Base-by-base conservation (phyloP, 257 asterid species). In the Solanum corneliomulleri region DNA sequence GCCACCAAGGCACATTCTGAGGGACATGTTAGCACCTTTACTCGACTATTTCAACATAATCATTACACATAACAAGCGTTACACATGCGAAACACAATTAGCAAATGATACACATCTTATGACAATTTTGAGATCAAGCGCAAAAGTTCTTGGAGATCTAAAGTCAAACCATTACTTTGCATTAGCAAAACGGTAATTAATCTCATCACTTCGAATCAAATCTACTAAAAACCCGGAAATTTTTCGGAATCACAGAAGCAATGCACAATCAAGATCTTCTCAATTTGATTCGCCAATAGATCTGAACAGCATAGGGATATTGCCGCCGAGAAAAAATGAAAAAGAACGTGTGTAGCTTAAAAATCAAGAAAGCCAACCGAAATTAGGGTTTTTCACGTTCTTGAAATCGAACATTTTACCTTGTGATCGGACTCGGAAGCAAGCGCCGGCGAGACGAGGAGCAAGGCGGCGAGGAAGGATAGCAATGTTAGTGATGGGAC, bases 361-460 rank as follows among this genome's bases (percentile, higher is more conserved):
- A 78, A 27, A 44, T 25, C 11, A 15, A 78, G 33, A 15, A 11
- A 27, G 25, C 27, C 6, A 31, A 49, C 45, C 29, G 45, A 81
- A 10, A 81, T 81, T 81, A 49, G 85, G 85, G 69, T 49, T 81
- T 81, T 49, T 31, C 14, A 37, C 64, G 64, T 35, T 45, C 4
- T 29, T 33, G 21, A 3, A 14, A 77, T 77, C 64, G 84, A 25
- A 45, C 25, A 82, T n/a, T 81, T 18, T 39, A 87, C 89, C 89
- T 83, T 87, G 89, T 87, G 89, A 87, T 87, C 89, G 78, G 87
- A 83, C 78, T 87, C 89, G 69, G 89, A 87, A 75, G 89, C 89
- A 70, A 83, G 62, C 58, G 64, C 89, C 41, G 86, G 84, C 83
- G 89, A 87, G 69, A 87, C 42, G 23, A 87, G 42, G 70, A 72